Conservation (phyloP, 192 early-diverging fungal genomes). For the Backusella australiensis region DNA sequence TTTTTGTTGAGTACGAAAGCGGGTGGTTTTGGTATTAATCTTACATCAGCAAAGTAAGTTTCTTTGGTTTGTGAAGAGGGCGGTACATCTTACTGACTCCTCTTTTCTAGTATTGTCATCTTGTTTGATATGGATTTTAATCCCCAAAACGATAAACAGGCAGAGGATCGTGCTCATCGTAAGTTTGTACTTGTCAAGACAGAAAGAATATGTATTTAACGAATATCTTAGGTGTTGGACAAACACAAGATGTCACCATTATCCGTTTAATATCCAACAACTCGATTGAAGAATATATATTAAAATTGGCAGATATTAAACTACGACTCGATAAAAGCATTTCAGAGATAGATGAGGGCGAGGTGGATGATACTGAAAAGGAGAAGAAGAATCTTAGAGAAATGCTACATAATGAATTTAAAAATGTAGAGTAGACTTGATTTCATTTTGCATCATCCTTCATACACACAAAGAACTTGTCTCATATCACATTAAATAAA, state of each 20-base stretch:
- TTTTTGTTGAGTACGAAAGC: slow-evolving; percentile 80
- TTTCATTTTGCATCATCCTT: too few species aligned
- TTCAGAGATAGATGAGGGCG: slow-evolving; percentile 23
- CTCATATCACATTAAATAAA: too few species aligned
- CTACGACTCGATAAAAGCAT: slow-evolving; percentile 55
- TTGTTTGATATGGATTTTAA: slow-evolving; percentile 82
- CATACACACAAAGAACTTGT: too few species aligned
- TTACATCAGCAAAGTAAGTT: slow-evolving; percentile 65
- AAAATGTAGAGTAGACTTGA: background rate
- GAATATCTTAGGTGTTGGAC: slow-evolving; percentile 62
- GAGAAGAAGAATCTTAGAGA: slow-evolving; percentile 1
- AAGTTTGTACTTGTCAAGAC: slow-evolving; percentile 6
- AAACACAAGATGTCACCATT: slow-evolving; percentile 76
- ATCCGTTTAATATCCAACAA: slow-evolving; percentile 63
- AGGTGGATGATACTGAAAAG: slow-evolving; percentile 2
- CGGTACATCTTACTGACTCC: background rate
- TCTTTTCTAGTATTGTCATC: slow-evolving; percentile 55
- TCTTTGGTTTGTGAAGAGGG: background rate
- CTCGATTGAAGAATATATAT: slow-evolving; percentile 73
- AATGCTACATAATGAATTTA: background rate
- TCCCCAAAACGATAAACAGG: slow-evolving; percentile 82
- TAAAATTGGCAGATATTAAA: slow-evolving; percentile 56
- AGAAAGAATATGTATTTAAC: too few species aligned
- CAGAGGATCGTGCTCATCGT: slow-evolving; percentile 85
- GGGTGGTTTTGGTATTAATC: slow-evolving; percentile 80